Conservation (phyloP, 345 rosid species). For the Citrus mangshanensis region DNA sequence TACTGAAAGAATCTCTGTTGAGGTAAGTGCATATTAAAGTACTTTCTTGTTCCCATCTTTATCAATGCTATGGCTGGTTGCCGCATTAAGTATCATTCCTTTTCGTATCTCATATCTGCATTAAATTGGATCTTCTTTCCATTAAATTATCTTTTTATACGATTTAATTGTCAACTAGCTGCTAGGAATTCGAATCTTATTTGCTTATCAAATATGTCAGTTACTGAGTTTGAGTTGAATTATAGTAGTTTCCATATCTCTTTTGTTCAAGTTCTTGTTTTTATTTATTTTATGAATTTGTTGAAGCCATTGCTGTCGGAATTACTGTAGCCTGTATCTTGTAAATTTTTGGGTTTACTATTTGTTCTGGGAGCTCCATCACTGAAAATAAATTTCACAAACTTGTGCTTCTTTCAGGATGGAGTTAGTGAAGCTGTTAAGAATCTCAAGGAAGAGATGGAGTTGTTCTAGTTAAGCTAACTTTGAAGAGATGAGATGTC, state of each 20-base stretch:
- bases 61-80: not conserved
- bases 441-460: too few relatives aligned
- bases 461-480: too few relatives aligned
- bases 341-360: too few relatives aligned
- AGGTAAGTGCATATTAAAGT: not conserved
- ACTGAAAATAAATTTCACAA: too few relatives aligned
- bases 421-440: conserved; percentile 69
- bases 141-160: not conserved
- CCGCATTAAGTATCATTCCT: not conserved
- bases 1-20: too few relatives aligned
- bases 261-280: not conserved
- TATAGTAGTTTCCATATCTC: not conserved
- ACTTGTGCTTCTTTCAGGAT: conserved; percentile 37
- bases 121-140: not conserved
- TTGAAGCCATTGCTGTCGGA: too few relatives aligned
- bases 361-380: too few relatives aligned
- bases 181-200: not conserved
- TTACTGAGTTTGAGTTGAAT: not conserved
- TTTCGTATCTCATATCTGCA: not conserved
- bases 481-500: too few relatives aligned
- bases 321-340: too few relatives aligned
- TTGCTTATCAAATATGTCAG: not conserved
- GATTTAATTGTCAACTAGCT: not conserved
- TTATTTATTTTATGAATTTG: too few relatives aligned
- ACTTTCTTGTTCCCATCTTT: not conserved